Base-by-base conservation (phyloP, 2,329 filamentous ascomycete genomes). In the Cordyceps fumosorosea region DNA sequence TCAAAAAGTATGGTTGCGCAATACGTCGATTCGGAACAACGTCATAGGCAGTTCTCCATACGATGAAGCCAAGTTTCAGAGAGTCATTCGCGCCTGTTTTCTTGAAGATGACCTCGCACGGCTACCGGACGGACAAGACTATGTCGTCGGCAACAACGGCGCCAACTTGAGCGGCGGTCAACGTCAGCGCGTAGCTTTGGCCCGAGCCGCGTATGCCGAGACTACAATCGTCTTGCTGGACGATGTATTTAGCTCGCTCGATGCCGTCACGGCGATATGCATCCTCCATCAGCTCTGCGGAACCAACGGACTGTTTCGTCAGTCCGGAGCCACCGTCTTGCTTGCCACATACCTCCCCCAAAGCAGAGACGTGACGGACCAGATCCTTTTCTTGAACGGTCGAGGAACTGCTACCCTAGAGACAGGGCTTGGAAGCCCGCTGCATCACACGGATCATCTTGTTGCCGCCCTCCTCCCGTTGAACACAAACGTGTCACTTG, bases 241-340 rank as follows among this genome's bases (percentile, higher is more conserved):
- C 16, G 64, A 66, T 14, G 54, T 34, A 12, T 62, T 65, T 16
- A 64, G 63, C n/a, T 63, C 65, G 10, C 32, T 66, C 0, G 65
- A 65, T n/a, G 12, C 24, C 3, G 11, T 16, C 0, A 56, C 54
- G 6, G 54, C 54, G 6, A 6, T 55, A 2, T 11, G 6, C 8
- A 26, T 37, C 5, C 32, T 62, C 1, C n/a, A 52, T 14, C 53
- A 50, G 1, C 51, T 62, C 3, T 53, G 34, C 4, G 60, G 60
- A 0, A n/a, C 6, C 1, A 37, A 24, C 18, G 54, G 60, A 5
- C 29, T 62, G 11, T 22, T 62, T 5, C 18, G n/a, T 6, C 18
- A 62, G 12, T 22, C 48, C 7, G 29, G 48, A 6, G 45, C 18
- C 10, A 62, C 54, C 2, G 60, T 54, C 16, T 1, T 62, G 7